Base-by-base conservation (phyloP, 495 filamentous ascomycete genomes). In the Aspergillus mulundensis region DNA sequence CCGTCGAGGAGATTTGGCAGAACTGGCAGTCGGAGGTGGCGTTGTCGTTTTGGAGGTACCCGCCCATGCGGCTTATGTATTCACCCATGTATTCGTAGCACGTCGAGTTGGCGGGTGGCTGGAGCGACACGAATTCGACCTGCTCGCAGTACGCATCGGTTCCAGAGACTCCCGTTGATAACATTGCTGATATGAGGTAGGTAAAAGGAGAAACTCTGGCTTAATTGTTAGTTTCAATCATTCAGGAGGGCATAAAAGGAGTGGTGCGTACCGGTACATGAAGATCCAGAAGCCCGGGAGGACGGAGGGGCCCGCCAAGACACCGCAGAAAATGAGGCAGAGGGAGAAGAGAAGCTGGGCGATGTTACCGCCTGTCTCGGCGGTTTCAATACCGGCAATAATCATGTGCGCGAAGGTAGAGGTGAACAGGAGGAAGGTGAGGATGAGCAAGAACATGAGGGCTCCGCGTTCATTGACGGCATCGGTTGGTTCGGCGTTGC, bases 271-370 rank as follows among this genome's bases (percentile, higher is more conserved):
- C n/a, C 85, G 84, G 68, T 90, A 89, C 84, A 90, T 87, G 75
- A 90, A 91, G 64, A 88, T 88, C 88, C 87, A 91, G 79, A 91
- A 91, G 24, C 80, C 67, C 12, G 87, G 87, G 49, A 89, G 75
- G 0, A 73, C 68, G 1, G 69, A 58, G 0, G 87, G 85, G 15
- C 67, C 78, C 44, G 85, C 84, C 60, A 93, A 81, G 53, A 91
- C 86, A 79, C 85, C 76, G 47, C 76, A 77, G 73, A 87, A 86
- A 59, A 85, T 71, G 50, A 84, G 74, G 64, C 72, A 81, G 44
- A 88, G 78, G 21, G 84, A 82, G 68, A 84, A 86, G 32, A 82
- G 53, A 61, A 88, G 57, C 50, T 85, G 80, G 53, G 83, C 83
- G 25, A 88, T 60, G 59, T 82, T 84, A 52, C 80, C 80, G 48